These are phyloP conservation scores for Mortierella antarctica DNA, from an alignment of 192 early-diverging fungal genomes.

Conservation along the genomic window DNA sequence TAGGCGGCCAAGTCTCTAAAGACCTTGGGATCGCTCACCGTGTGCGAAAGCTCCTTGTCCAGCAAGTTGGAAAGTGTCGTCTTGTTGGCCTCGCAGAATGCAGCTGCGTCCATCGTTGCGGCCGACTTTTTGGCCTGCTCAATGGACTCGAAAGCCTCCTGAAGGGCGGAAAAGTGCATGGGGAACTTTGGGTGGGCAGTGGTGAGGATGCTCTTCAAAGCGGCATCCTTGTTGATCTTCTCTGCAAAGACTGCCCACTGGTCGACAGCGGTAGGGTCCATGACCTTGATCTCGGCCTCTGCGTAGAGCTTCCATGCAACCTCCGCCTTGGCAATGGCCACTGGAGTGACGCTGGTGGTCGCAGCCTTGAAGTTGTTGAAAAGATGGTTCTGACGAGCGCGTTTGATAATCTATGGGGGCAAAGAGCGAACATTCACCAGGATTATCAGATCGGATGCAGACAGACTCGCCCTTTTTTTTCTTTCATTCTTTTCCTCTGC, in stretches of 20 bases:
- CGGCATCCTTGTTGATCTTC: constrained; percentile 60
- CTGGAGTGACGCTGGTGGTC: constrained; percentile 53
- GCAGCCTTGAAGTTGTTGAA: constrained; percentile 66
- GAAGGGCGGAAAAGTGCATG: constrained; percentile 78
- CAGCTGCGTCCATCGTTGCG: constrained; percentile 58
- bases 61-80: constrained; percentile 63
- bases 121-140: constrained; percentile 58
- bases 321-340: constrained; percentile 66
- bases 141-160: constrained; percentile 53
- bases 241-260: constrained; percentile 70
- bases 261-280: constrained; percentile 53
- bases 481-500: neutral
- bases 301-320: constrained; percentile 74
- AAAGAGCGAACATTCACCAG: neutral
- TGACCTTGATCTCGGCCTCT: constrained; percentile 61
- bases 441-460: neutral
- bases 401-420: constrained; percentile 81
- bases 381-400: constrained; percentile 88
- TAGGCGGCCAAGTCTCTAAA: constrained; percentile 92
- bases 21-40: constrained; percentile 89
- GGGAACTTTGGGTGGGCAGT: constrained; percentile 77
- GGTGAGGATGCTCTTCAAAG: constrained; percentile 48
- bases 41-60: constrained; percentile 63
- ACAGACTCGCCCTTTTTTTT: neutral
- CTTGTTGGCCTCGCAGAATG: constrained; percentile 63